Evolutionary conservation across 2,329 filamentous ascomycete species (phyloP).

Genomic region (Monosporascus sp.): DNA sequence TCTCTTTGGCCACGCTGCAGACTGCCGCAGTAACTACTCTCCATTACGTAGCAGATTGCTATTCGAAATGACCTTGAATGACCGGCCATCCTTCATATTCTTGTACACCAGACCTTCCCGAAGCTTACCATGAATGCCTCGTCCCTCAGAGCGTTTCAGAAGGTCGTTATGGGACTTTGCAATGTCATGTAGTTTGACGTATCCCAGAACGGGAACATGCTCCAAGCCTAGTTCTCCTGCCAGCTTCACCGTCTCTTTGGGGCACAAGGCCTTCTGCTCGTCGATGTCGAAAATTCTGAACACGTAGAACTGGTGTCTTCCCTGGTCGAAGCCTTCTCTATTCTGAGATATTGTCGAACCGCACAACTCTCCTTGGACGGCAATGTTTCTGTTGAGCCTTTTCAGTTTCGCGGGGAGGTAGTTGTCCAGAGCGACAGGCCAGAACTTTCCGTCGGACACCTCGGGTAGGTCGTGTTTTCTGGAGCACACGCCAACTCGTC

Average conservation of each 20-base stretch:
- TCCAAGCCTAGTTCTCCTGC: conserved; percentile 11
- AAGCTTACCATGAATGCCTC: not conserved
- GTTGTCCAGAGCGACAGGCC: conserved; percentile 16
- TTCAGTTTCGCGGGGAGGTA: conserved; percentile 17
- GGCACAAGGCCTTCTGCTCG: conserved; percentile 9
- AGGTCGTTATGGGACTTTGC: conserved; percentile 15
- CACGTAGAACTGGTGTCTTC: conserved; percentile 18
- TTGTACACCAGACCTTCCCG: conserved; percentile 25
- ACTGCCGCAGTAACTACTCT: conserved; percentile 1
- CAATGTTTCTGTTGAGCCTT: conserved; percentile 13
- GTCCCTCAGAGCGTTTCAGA: conserved; percentile 14
- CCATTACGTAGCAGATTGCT: conserved; percentile 13
- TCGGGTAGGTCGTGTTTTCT: conserved; percentile 19
- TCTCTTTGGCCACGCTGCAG: not conserved
- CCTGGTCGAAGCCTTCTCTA: conserved; percentile 16
- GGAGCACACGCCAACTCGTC: conserved; percentile 28
- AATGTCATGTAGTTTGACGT: conserved; percentile 14
- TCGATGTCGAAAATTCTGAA: conserved; percentile 24
- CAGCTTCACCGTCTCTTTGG: conserved; percentile 4
- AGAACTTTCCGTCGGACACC: conserved; percentile 11
- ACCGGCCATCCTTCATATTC: conserved; percentile 14
- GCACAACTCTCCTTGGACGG: conserved; percentile 28
- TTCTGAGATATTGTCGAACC: conserved; percentile 22
- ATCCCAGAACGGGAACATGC: conserved; percentile 21
- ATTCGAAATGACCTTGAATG: conserved; percentile 24